A percentile compares a stretch with the other conserved stretches of the same genome.
Conservation (phyloP, 2,329 filamentous ascomycete genomes). For the Colletotrichum sp. region DNA sequence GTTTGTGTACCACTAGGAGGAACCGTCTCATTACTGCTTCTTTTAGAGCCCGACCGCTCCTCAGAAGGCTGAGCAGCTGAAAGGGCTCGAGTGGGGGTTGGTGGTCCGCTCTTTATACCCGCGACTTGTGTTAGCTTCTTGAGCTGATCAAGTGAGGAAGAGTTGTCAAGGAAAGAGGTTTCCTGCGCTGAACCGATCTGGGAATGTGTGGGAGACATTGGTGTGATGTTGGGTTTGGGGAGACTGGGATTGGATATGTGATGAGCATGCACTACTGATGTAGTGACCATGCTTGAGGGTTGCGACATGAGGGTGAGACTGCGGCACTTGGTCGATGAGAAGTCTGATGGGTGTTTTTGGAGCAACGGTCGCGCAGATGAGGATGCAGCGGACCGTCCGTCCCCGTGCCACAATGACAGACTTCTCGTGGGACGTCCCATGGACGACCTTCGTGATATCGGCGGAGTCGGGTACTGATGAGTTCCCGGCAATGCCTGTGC, state of each 20-base stretch:
- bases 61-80: slow-evolving; percentile 66
- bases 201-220: slow-evolving; percentile 54
- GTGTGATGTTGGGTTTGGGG: slow-evolving; percentile 51
- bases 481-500: slow-evolving; percentile 4
- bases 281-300: slow-evolving; percentile 68
- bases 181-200: slow-evolving; percentile 39
- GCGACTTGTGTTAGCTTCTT: slow-evolving; percentile 89
- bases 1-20: slow-evolving; percentile 59
- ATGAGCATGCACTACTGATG: slow-evolving; percentile 66
- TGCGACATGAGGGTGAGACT: slow-evolving; percentile 58
- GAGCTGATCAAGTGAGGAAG: slow-evolving; percentile 71
- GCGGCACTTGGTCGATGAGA: slow-evolving; percentile 45
- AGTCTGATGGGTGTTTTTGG: slow-evolving; percentile 49
- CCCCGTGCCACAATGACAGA: slow-evolving; percentile 27
- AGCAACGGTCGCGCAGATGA: slow-evolving; percentile 39
- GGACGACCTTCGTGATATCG: slow-evolving; percentile 24
- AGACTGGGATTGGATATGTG: slow-evolving; percentile 72
- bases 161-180: slow-evolving; percentile 51
- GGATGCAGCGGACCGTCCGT: slow-evolving; percentile 35
- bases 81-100: slow-evolving; percentile 87
- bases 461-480: slow-evolving; percentile 24
- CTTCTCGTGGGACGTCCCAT: slow-evolving; percentile 31
- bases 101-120: slow-evolving; percentile 86
- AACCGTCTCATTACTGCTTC: slow-evolving; percentile 46
- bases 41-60: slow-evolving; percentile 36